Evolutionary conservation across 139 green algal genomes (phyloP).

Genomic region (Coccomyxa sp.): DNA sequence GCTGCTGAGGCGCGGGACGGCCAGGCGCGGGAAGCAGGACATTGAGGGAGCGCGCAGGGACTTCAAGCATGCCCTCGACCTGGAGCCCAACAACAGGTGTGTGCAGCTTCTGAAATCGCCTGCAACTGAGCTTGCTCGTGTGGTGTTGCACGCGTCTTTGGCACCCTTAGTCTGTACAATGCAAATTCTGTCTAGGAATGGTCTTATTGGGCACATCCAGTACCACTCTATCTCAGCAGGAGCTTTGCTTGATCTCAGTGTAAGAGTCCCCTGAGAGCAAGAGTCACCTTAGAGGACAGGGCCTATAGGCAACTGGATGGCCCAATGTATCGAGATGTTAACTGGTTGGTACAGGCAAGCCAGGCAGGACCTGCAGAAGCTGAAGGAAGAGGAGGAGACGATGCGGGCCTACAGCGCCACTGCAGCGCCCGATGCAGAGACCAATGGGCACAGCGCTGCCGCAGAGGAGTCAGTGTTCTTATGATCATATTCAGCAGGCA

Average conservation of each 20-base stretch:
- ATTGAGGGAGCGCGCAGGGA: conserved; percentile 20
- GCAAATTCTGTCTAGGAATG: not conserved
- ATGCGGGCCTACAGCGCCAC: not conserved
- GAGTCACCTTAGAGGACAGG: not conserved
- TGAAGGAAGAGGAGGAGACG: conserved; percentile 17
- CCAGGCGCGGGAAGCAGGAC: conserved; percentile 18
- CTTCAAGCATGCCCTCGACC: conserved; percentile 39
- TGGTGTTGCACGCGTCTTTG: not conserved
- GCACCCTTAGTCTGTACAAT: not conserved
- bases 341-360: conserved; percentile 25
- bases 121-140: not conserved
- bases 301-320: not conserved
- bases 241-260: not conserved
- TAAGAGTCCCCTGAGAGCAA: not conserved
- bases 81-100: conserved; percentile 48
- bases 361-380: conserved; percentile 26
- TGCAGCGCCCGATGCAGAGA: not conserved
- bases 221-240: not conserved
- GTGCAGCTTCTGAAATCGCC: not conserved
- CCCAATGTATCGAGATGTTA: not conserved
- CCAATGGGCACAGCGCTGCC: no score
- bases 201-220: not conserved
- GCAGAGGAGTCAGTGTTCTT: no score
- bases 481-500: no score
- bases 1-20: conserved; percentile 40